Evolutionary conservation across 2,329 filamentous ascomycete species (phyloP).

Genomic region (Didymella exigua): DNA sequence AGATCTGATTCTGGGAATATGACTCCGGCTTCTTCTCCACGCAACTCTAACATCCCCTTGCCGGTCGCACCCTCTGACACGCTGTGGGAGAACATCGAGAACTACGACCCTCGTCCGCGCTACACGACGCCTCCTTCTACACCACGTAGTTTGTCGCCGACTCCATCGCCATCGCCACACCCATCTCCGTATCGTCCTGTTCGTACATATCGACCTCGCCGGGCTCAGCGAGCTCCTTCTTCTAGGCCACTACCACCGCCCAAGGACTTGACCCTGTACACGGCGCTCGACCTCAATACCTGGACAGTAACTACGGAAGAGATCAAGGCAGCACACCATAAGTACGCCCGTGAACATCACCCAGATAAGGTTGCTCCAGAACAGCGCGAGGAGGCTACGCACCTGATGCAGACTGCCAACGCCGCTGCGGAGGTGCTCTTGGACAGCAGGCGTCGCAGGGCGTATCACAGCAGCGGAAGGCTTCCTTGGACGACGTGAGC

Average conservation of each 20-base stretch:
- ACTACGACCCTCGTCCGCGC: constrained; percentile 14
- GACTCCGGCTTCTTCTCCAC: constrained; percentile 19
- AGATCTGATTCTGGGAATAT: constrained; percentile 14
- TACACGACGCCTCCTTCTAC: constrained; percentile 10
- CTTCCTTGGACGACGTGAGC: constrained; percentile 17
- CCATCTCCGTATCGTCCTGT: neutral
- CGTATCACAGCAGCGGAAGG: constrained; percentile 20
- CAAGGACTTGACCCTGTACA: constrained; percentile 25
- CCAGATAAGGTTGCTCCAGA: constrained; percentile 27
- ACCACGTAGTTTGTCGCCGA: neutral
- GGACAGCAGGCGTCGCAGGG: constrained; percentile 14
- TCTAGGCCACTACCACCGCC: constrained; percentile 3
- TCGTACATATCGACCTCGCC: neutral
- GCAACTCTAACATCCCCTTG: constrained; percentile 18
- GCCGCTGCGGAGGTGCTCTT: constrained; percentile 33
- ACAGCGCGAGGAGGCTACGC: constrained; percentile 21
- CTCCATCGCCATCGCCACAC: constrained; percentile 1
- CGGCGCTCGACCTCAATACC: constrained; percentile 19
- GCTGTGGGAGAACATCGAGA: constrained; percentile 26
- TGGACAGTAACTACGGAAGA: constrained; percentile 18
- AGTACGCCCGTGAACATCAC: constrained; percentile 21
- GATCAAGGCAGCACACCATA: constrained; percentile 28
- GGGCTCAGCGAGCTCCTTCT: neutral
- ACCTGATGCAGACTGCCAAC: constrained; percentile 34
- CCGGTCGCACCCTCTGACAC: constrained; percentile 17